A percentile compares a stretch with the other conserved stretches of the same genome.
Conservation (phyloP, 202 grass and related monocot genomes). For the Dendrocalamus latiflorus region DNA sequence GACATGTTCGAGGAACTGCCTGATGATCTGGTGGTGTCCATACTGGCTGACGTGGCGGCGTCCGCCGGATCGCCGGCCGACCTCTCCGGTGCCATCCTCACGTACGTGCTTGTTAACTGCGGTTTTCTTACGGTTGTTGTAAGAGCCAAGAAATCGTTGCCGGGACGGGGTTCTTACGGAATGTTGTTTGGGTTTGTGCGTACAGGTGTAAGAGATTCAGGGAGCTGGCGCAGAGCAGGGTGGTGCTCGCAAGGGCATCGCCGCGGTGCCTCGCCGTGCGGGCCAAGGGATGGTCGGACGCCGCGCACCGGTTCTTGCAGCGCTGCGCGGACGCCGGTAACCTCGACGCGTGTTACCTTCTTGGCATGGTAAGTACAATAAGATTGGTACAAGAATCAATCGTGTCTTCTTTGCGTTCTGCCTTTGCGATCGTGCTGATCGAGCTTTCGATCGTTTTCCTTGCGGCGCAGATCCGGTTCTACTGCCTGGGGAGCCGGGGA, state of each 20-base stretch:
- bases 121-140: neutral
- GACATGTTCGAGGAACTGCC: conserved; percentile 62
- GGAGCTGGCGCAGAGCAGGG: conserved; percentile 32
- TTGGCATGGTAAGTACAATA: conserved; percentile 57
- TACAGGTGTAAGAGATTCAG: conserved; percentile 71
- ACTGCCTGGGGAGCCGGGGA: conserved; percentile 60
- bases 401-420: neutral
- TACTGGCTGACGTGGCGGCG: conserved; percentile 52
- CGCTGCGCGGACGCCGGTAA: conserved; percentile 69
- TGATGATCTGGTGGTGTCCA: conserved; percentile 61
- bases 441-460: neutral
- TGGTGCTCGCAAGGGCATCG: conserved; percentile 49
- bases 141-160: neutral
- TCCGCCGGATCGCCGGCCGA: conserved; percentile 52
- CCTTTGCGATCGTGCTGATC: neutral
- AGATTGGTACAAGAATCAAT: neutral
- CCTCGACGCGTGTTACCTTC: conserved; percentile 72
- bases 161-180: neutral
- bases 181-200: neutral
- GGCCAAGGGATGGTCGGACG: conserved; percentile 64
- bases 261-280: conserved; percentile 51
- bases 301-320: conserved; percentile 60
- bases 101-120: conserved; percentile 24
- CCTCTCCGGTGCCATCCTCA: conserved; percentile 64
- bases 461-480: conserved; percentile 62